These are phyloP conservation scores for Podospora tetraspora DNA, from an alignment of 495 filamentous ascomycete species.

Conservation along the genomic window DNA sequence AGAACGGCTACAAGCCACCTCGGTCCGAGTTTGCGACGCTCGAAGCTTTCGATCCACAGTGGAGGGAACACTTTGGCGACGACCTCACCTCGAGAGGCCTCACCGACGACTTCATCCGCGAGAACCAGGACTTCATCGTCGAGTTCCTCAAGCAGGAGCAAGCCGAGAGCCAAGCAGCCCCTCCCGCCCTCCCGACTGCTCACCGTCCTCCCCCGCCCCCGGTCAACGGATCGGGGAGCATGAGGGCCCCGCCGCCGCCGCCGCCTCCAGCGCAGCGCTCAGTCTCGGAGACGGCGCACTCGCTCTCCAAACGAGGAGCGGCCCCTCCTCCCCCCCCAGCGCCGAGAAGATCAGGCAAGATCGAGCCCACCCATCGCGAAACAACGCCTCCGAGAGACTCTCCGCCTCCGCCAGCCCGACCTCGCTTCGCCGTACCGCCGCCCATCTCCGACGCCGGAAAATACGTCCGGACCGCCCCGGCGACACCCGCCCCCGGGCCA, in stretches of 20 bases:
- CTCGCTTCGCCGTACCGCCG: constrained; percentile 74
- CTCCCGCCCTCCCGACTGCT: constrained; percentile 56
- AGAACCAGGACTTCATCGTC: constrained; percentile 94
- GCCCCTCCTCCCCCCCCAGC: constrained; percentile 83
- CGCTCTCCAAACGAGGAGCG: constrained; percentile 57
- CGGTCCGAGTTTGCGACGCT: constrained; percentile 57
- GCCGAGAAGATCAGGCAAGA: constrained; percentile 54
- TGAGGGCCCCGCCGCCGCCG: constrained; percentile 55
- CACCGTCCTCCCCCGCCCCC: constrained; percentile 48
- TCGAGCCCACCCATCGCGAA: constrained; percentile 41
- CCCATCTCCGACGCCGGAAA: constrained; percentile 83
- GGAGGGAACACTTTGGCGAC: constrained; percentile 72
- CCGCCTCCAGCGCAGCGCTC: constrained; percentile 44
- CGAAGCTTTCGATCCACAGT: constrained; percentile 76
- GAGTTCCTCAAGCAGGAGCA: constrained; percentile 81
- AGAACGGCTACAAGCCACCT: constrained; percentile 29
- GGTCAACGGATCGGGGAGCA: constrained; percentile 20
- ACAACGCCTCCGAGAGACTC: constrained; percentile 55
- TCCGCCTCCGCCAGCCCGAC: constrained; percentile 50
- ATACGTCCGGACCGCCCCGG: constrained; percentile 53
- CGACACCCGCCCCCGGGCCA: constrained; percentile 63
- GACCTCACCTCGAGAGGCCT: constrained; percentile 83
- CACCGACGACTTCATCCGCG: constrained; percentile 83
- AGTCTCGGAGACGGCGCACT: constrained; percentile 25
- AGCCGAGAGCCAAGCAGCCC: constrained; percentile 44